These are phyloP conservation scores for Ascocoryne sarcoides DNA, from an alignment of 2,329 filamentous ascomycete genomes.

Conservation along the genomic window DNA sequence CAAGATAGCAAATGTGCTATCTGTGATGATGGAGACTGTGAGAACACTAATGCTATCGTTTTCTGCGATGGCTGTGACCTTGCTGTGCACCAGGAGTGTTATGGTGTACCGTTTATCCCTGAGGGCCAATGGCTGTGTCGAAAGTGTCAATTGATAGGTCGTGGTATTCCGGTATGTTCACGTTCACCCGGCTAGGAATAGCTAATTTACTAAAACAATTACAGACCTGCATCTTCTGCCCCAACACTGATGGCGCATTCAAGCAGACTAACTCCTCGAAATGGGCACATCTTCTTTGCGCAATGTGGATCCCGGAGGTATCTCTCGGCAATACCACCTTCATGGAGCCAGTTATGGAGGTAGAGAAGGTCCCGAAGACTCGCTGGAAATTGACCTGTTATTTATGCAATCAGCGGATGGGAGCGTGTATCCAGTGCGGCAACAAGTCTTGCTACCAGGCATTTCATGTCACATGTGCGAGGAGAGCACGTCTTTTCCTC, in stretches of 20 bases:
- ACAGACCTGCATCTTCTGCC: conserved; percentile 93
- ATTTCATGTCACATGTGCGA: conserved; percentile 94
- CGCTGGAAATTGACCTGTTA: conserved; percentile 93
- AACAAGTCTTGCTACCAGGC: conserved; percentile 97
- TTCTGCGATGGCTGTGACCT: conserved; percentile 98
- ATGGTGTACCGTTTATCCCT: conserved; percentile 95
- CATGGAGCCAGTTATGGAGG: conserved; percentile 96
- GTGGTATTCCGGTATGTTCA: conserved; percentile 67
- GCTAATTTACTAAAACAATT: conserved; percentile 17
- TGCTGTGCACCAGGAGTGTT: conserved; percentile 97
- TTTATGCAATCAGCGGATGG: conserved; percentile 96
- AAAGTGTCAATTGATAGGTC: conserved; percentile 91
- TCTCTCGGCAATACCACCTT: conserved; percentile 92
- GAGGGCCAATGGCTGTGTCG: conserved; percentile 98
- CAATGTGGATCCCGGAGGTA: conserved; percentile 98
- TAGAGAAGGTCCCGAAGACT: conserved; percentile 92
- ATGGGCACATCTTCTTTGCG: conserved; percentile 93
- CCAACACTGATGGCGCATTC: conserved; percentile 94
- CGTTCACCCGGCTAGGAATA: neutral
- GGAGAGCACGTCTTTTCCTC: conserved; percentile 76
- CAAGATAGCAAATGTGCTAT: conserved; percentile 96
- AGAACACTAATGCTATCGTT: conserved; percentile 98
- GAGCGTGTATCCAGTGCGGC: conserved; percentile 94
- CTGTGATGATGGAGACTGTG: conserved; percentile 97
- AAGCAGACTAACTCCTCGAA: conserved; percentile 95